Base-by-base conservation (phyloP, 1,284 basidiomycete species). In the Boletus chippewaensis region DNA sequence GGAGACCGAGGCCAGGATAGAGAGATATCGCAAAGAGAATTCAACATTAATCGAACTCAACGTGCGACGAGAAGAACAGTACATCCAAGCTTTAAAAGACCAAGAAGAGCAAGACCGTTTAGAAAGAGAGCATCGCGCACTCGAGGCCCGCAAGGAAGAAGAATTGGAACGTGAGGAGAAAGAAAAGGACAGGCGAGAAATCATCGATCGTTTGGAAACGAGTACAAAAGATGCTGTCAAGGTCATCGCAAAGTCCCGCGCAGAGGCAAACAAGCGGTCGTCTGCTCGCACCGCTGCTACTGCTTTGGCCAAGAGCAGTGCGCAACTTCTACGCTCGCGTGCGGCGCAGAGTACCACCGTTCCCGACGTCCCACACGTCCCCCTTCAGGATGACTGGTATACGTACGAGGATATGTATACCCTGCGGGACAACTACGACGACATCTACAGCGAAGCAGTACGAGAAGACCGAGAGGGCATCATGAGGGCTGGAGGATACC, bases 401-500 rank as follows among this genome's bases (percentile, higher is more conserved):
- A 74, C 79, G 2, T 90, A 87, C 60, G 81, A 87, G 44, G 84
- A 88, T 60, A 74, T 75, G 68, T 87, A 76, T 61, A 65, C 69
- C 22, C 52, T 87, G 50, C 72, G 71, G 52, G 68, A 66, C 29
- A 65, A 71, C n/a, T 91, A 91, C 65, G 73, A 81, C 50, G 88
- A 90, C 60, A 75, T 84, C 29, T 71, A 78, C 57, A 88, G 85
- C 57, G 87, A 87, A 52, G 84, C 82, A 4, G 81, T 90, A 6
- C 75, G 84, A 59, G 79, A 79, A 59, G 89, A 93, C 60, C 71
- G 78, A 49, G 85, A 91, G 57, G 86, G 87, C 4, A 83, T 87
- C 60, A 87, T 91, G 79, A 74, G 86, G 40, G 91, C 82, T 9
- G 94, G 91, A 15, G 93, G 91, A 2, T 96, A 90, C 65, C 77